These are phyloP conservation scores for Fusarium newnesense DNA, from an alignment of 2,329 filamentous ascomycete genomes.

Conservation along the genomic window DNA sequence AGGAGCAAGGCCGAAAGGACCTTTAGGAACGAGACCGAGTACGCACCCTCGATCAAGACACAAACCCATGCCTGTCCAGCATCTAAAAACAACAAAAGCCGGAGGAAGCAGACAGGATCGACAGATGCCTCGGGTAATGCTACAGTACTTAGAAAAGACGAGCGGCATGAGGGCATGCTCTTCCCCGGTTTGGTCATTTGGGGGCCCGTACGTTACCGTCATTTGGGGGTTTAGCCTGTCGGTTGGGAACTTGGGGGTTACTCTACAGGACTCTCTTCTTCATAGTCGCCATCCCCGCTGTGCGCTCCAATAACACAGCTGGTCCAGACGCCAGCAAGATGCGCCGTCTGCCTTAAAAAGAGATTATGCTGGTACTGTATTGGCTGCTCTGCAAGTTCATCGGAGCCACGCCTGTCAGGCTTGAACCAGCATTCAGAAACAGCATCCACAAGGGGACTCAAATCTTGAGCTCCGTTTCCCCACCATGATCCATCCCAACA, in stretches of 20 bases:
- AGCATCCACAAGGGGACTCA: constrained; percentile 34
- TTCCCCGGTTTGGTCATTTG: constrained; percentile 43
- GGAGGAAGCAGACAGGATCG: constrained; percentile 33
- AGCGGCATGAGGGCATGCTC: constrained; percentile 34
- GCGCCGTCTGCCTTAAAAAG: constrained; percentile 12
- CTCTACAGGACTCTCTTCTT: constrained; percentile 10
- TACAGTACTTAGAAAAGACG: constrained; percentile 12
- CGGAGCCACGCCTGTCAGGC: constrained; percentile 22
- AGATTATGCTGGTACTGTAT: constrained; percentile 18
- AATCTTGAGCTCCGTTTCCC: constrained; percentile 42
- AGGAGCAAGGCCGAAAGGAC: not conserved
- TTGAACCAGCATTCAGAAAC: constrained; percentile 36
- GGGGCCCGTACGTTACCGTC: constrained; percentile 28
- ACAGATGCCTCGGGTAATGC: constrained; percentile 34
- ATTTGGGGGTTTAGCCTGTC: constrained; percentile 36
- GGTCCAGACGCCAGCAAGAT: constrained; percentile 32
- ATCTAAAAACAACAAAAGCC: constrained; percentile 22
- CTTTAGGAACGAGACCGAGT: constrained; percentile 12
- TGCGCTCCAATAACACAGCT: constrained; percentile 39
- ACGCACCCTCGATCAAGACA: constrained; percentile 29
- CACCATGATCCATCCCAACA: constrained; percentile 41
- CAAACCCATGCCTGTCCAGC: constrained; percentile 13
- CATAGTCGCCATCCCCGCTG: constrained; percentile 18
- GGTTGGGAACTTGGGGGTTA: constrained; percentile 34
- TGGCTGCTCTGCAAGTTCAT: constrained; percentile 3